A percentile compares a stretch with the other conserved stretches of the same genome.
Conservation (phyloP, 352 stramenopile species). For the Pythium angustatum region DNA sequence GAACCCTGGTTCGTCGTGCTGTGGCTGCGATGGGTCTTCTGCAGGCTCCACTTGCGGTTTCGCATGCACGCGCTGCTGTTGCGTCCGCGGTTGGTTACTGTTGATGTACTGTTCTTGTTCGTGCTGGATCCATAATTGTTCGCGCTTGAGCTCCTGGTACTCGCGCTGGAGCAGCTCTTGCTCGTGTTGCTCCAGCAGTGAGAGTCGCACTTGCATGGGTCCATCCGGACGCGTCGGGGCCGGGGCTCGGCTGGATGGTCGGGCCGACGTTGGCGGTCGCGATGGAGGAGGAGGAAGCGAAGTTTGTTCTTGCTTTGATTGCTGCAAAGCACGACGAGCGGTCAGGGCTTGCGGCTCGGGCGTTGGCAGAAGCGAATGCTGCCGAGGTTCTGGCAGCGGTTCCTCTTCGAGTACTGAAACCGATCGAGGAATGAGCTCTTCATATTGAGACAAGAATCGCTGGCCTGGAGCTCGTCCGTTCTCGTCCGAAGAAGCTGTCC, state of each 20-base stretch:
- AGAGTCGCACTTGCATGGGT: slow-evolving; percentile 12
- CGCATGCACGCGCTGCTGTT: neutral
- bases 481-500: neutral
- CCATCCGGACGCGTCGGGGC: slow-evolving; percentile 6
- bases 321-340: slow-evolving; percentile 8
- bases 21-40: neutral
- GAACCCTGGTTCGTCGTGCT: neutral
- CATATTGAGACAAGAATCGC: slow-evolving; percentile 9
- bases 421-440: slow-evolving; percentile 9
- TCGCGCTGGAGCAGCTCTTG: slow-evolving; percentile 10
- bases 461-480: neutral
- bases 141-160: slow-evolving; percentile 2
- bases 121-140: slow-evolving; percentile 8
- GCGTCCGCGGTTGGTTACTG: neutral
- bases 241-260: neutral
- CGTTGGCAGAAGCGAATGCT: slow-evolving; percentile 11
- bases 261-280: neutral
- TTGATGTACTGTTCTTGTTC: slow-evolving; percentile 3
- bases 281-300: too few relatives aligned
- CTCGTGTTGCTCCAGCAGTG: slow-evolving; percentile 15
- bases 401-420: slow-evolving; percentile 3
- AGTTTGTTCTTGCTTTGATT: too few relatives aligned
- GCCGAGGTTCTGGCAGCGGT: slow-evolving; percentile 19
- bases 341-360: slow-evolving; percentile 23
- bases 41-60: neutral